Percentiles rank a stretch among this genome's conserved stretches.
Evolutionary conservation across 331 rosid genomes (phyloP).

Genomic region (Acacia pycnantha): DNA sequence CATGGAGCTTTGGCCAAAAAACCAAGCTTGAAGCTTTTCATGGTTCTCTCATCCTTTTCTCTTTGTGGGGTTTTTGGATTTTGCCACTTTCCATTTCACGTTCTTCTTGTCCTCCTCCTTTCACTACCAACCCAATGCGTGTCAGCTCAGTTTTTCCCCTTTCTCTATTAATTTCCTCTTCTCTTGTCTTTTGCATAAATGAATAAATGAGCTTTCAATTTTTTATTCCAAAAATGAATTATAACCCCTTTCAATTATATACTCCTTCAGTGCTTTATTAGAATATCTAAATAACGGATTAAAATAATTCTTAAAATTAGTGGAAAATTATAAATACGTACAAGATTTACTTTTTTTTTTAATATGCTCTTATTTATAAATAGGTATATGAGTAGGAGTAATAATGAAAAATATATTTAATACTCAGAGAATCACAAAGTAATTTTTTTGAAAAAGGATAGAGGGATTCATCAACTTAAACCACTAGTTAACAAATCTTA

Average conservation of each 20-base stretch:
- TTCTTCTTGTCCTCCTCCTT: conserved; percentile 14
- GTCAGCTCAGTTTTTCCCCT: conserved; percentile 23
- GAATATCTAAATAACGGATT: too few species aligned
- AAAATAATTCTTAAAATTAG: too few species aligned
- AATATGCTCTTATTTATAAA: too few species aligned
- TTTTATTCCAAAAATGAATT: neutral
- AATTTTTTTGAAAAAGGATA: too few species aligned
- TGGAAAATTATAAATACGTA: too few species aligned
- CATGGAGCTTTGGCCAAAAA: neutral
- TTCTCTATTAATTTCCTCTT: neutral
- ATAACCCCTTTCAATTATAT: neutral
- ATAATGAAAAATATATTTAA: too few species aligned
- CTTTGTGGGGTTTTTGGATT: conserved; percentile 32
- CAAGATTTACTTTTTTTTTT: too few species aligned
- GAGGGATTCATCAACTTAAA: neutral
- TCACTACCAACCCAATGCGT: neutral
- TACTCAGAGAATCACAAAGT: too few species aligned
- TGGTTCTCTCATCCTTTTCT: conserved; percentile 21
- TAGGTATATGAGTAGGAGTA: too few species aligned
- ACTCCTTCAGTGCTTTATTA: neutral
- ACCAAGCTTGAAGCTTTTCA: conserved; percentile 7
- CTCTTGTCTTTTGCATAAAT: neutral
- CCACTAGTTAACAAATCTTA: neutral
- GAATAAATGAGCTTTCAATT: neutral
- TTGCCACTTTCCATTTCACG: conserved; percentile 17